These are phyloP conservation scores for Talaromyces sp. DNA, from an alignment of 2,329 filamentous ascomycete genomes.

Conservation along the genomic window DNA sequence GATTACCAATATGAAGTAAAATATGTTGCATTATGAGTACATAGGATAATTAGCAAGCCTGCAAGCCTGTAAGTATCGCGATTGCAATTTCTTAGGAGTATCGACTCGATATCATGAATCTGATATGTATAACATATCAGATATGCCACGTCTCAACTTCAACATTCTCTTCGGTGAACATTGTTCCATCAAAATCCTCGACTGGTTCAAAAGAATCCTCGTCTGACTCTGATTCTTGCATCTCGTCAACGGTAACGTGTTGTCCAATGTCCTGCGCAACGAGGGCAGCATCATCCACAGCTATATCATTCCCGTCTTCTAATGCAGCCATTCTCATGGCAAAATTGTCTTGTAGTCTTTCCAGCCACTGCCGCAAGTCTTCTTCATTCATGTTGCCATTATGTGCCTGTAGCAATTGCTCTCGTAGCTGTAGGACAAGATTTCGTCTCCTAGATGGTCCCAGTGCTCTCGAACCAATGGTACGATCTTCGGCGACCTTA, in stretches of 20 bases:
- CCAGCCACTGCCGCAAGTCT: slow-evolving; percentile 61
- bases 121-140: not conserved
- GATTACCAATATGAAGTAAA: not conserved
- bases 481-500: slow-evolving; percentile 54
- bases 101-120: not conserved
- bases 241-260: not conserved
- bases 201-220: slow-evolving; percentile 14
- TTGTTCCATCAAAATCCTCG: slow-evolving; percentile 1
- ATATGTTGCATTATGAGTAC: not conserved
- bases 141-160: slow-evolving; percentile 1
- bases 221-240: not conserved
- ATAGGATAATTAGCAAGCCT: not conserved
- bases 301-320: slow-evolving; percentile 40
- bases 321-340: slow-evolving; percentile 65
- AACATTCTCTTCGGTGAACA: not conserved
- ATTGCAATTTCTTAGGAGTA: not conserved
- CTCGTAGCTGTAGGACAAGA: slow-evolving; percentile 67
- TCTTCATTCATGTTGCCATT: slow-evolving; percentile 63
- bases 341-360: slow-evolving; percentile 70
- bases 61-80: too few relatives aligned
- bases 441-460: slow-evolving; percentile 64
- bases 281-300: not conserved
- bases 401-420: slow-evolving; percentile 66
- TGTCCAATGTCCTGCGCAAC: slow-evolving; percentile 10
- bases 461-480: slow-evolving; percentile 56